These are phyloP conservation scores for Lepiota venenata DNA, from an alignment of 768 basidiomycete species.

Conservation along the genomic window DNA sequence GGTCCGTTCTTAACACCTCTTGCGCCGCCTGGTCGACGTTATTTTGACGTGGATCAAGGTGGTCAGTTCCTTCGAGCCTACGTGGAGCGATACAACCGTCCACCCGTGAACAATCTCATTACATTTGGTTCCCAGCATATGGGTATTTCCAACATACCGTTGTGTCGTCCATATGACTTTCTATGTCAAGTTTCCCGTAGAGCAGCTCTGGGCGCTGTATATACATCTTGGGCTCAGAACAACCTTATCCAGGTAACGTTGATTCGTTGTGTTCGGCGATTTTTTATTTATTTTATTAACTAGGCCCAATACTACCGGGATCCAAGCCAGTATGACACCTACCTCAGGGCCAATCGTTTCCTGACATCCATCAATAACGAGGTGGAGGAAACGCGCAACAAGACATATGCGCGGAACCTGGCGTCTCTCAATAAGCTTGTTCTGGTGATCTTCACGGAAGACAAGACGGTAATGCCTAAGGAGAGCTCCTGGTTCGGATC, in stretches of 20 bases:
- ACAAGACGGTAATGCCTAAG: constrained; percentile 78
- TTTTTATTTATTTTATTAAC: background rate
- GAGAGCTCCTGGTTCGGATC: constrained; percentile 88
- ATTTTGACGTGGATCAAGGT: constrained; percentile 31
- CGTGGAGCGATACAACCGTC: constrained; percentile 69
- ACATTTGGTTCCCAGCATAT: constrained; percentile 89
- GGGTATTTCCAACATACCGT: constrained; percentile 76
- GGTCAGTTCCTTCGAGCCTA: constrained; percentile 90
- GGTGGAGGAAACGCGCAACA: constrained; percentile 46
- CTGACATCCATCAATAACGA: constrained; percentile 82
- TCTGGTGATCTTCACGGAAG: constrained; percentile 69
- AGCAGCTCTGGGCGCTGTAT: constrained; percentile 60
- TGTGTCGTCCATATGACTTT: constrained; percentile 61
- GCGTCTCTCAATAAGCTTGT: constrained; percentile 62
- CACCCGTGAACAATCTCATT: constrained; percentile 75
- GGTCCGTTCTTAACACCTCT: constrained; percentile 33
- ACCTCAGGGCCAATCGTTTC: constrained; percentile 62
- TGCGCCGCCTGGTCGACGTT: background rate
- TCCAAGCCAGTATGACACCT: constrained; percentile 52
- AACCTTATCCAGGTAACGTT: constrained; percentile 66
- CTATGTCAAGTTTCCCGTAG: constrained; percentile 66
- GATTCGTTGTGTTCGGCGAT: background rate
- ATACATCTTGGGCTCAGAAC: constrained; percentile 71
- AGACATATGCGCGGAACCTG: constrained; percentile 58
- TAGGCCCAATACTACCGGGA: constrained; percentile 90